Evolutionary conservation across 164 flowering plant genomes (phyloP).

Genomic region (Annona cherimola): DNA sequence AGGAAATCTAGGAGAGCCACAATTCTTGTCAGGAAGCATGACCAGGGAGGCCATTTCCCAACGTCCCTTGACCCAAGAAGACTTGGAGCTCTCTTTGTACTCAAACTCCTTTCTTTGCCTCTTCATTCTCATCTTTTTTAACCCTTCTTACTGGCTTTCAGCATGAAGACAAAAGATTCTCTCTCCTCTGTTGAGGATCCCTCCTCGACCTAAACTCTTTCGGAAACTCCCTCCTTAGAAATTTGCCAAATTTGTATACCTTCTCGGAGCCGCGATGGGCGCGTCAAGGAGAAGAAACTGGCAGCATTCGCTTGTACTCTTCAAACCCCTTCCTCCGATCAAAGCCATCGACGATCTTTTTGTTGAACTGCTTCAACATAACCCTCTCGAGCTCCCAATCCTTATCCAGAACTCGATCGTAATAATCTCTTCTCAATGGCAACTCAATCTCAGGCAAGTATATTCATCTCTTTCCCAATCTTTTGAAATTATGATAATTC

Average conservation of each 20-base stretch:
- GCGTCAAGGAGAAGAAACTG: slow-evolving; percentile 34
- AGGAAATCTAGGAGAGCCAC: too few species aligned
- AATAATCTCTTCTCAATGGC: slow-evolving; percentile 35
- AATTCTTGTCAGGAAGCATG: neutral
- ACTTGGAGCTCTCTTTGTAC: slow-evolving; percentile 31
- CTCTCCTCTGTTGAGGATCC: slow-evolving; percentile 58
- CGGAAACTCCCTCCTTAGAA: slow-evolving; percentile 70
- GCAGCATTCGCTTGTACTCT: slow-evolving; percentile 32
- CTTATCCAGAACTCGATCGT: slow-evolving; percentile 29
- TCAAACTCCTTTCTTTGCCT: slow-evolving; percentile 30
- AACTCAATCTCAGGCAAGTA: too few species aligned
- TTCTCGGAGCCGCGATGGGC: slow-evolving; percentile 33
- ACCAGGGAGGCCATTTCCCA: slow-evolving; percentile 38
- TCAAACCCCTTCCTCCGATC: slow-evolving; percentile 55
- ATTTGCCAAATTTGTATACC: slow-evolving; percentile 67
- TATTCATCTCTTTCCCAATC: too few species aligned
- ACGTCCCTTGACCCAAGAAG: slow-evolving; percentile 28
- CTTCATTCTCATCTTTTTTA: slow-evolving; percentile 41
- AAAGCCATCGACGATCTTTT: slow-evolving; percentile 42
- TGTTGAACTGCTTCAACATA: slow-evolving; percentile 52
- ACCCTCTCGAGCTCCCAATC: slow-evolving; percentile 41
- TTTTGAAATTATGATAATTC: too few species aligned
- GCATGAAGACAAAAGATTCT: slow-evolving; percentile 60
- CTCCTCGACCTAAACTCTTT: slow-evolving; percentile 87
- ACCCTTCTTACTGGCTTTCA: slow-evolving; percentile 39